Percentiles rank a stretch among this genome's conserved stretches.
These are phyloP conservation scores for Aspergillus fischeri DNA, from an alignment of 2,329 filamentous ascomycete genomes.

Conservation along the genomic window DNA sequence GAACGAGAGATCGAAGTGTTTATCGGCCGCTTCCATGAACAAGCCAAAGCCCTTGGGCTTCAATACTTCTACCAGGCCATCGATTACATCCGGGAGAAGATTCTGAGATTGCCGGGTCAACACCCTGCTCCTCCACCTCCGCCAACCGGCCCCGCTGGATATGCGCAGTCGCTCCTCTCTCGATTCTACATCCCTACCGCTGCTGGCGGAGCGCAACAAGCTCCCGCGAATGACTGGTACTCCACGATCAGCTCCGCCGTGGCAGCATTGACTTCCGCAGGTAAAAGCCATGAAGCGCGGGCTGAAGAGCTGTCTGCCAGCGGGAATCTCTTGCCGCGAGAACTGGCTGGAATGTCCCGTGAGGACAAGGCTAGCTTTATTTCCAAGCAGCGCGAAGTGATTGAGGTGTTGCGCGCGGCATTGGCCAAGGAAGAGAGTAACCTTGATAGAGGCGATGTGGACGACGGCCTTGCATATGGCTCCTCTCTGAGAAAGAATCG, in stretches of 20 bases:
- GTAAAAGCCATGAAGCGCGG: constrained; percentile 35
- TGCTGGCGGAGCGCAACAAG: constrained; percentile 43
- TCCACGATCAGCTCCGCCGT: constrained; percentile 72
- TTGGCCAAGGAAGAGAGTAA: constrained; percentile 74
- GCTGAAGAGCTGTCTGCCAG: constrained; percentile 53
- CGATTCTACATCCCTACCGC: constrained; percentile 79
- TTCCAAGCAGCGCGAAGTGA: constrained; percentile 70
- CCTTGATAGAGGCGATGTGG: constrained; percentile 39
- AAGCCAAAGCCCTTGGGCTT: constrained; percentile 70
- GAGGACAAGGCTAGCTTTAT: constrained; percentile 72
- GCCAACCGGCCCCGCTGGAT: constrained; percentile 45
- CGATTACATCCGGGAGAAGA: constrained; percentile 67
- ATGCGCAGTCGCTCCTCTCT: constrained; percentile 77
- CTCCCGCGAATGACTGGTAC: constrained; percentile 64
- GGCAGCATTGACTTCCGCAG: constrained; percentile 51
- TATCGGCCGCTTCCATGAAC: constrained; percentile 76
- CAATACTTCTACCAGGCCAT: constrained; percentile 68
- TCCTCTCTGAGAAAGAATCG: constrained; percentile 66
- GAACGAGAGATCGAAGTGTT: constrained; percentile 86
- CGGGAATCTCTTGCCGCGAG: constrained; percentile 65
- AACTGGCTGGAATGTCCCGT: constrained; percentile 55
- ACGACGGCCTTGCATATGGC: constrained; percentile 41
- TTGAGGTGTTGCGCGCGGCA: constrained; percentile 69
- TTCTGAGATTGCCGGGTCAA: constrained; percentile 70
- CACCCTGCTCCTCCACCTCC: constrained; percentile 46